Base-by-base conservation (phyloP, 1,284 basidiomycete species). In the Mycosarcoma maydis region DNA sequence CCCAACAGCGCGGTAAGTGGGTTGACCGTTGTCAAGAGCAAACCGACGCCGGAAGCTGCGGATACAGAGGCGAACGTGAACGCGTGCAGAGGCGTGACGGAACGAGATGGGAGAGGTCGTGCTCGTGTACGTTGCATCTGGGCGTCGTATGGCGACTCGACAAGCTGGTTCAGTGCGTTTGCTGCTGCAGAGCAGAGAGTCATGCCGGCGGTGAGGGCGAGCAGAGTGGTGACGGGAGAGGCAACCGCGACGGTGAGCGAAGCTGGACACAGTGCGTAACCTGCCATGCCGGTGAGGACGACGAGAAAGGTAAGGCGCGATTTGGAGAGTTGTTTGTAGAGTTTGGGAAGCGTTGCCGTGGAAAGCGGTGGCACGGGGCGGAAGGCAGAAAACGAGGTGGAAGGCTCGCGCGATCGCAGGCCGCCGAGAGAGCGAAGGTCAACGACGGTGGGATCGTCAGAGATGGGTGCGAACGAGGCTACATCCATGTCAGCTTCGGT, bases 81-180 rank as follows among this genome's bases (percentile, higher is more conserved):
- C 0, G 94, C 94, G 82, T 98, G 95, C 17, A 91, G 82, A 0
- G 93, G 90, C 2, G 89, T 89, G 53, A 98, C 88, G 8, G 89
- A 88, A 29, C 90, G 86, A 13, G 91, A 87, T 0, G 94, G 93
- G n/a, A 99, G 87, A 0, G 94, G 94, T 22, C 96, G 85, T 42
- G 86, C 89, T 16, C 94, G 87, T 0, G 96, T 99, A 33, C 96
- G 88, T 0, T 89, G 86, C 89, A 98, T 98, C 82, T 99, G 96
- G 0, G 96, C 94, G 80, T 99, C 96, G 65, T 95, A 92, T 0
- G 96, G 96, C 4, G 92, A 86, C 83, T 99, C 96, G 77, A 94
- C 89, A 3, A 98, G 85, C 82, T 99, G 94, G 83, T 99, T 99
- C 72, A 97, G 86, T 0, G 94, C 87, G 81, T 98, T 98, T 22